A percentile compares a stretch with the other conserved stretches of the same genome.
Evolutionary conservation across 2,329 filamentous ascomycete genomes (phyloP).

Genomic region (Parastagonospora nodorum): DNA sequence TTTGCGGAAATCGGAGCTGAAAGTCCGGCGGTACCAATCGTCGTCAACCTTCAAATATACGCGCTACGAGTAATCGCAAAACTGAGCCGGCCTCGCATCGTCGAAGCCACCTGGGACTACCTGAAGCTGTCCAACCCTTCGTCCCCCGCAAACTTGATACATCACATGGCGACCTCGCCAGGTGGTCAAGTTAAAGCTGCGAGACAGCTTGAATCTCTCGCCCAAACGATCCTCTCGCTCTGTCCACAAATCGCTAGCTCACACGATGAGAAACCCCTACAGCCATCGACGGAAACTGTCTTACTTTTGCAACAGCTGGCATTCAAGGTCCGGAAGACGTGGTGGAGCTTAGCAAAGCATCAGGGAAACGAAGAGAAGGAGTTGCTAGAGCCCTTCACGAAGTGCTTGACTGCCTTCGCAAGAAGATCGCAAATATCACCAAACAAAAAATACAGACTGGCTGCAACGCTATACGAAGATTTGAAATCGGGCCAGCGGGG

Average conservation of each 20-base stretch:
- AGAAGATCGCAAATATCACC: constrained; percentile 54
- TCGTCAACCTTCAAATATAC: constrained; percentile 69
- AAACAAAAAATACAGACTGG: constrained; percentile 48
- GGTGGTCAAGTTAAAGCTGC: constrained; percentile 61
- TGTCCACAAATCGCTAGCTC: constrained; percentile 69
- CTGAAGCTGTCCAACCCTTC: constrained; percentile 59
- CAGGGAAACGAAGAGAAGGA: constrained; percentile 66
- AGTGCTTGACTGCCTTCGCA: constrained; percentile 65
- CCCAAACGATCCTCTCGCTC: constrained; percentile 68
- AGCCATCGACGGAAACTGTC: constrained; percentile 61
- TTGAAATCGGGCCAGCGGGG: constrained; percentile 14
- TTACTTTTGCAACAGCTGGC: constrained; percentile 69
- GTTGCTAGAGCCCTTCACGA: constrained; percentile 66
- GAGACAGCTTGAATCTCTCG: constrained; percentile 69
- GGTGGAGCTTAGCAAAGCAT: constrained; percentile 69
- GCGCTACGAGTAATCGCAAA: constrained; percentile 67
- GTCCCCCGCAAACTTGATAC: constrained; percentile 65
- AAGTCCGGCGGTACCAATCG: constrained; percentile 54
- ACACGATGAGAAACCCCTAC: constrained; percentile 65
- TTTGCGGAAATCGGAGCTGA: constrained; percentile 55
- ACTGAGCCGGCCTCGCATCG: constrained; percentile 62
- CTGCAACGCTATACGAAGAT: constrained; percentile 32
- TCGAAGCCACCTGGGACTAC: constrained; percentile 63
- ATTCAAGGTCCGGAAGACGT: constrained; percentile 64
- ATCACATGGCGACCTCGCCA: constrained; percentile 53